phyloP scores from a whole-genome alignment of 768 basidiomycete species.

The Rhodotorula graminis region DNA sequence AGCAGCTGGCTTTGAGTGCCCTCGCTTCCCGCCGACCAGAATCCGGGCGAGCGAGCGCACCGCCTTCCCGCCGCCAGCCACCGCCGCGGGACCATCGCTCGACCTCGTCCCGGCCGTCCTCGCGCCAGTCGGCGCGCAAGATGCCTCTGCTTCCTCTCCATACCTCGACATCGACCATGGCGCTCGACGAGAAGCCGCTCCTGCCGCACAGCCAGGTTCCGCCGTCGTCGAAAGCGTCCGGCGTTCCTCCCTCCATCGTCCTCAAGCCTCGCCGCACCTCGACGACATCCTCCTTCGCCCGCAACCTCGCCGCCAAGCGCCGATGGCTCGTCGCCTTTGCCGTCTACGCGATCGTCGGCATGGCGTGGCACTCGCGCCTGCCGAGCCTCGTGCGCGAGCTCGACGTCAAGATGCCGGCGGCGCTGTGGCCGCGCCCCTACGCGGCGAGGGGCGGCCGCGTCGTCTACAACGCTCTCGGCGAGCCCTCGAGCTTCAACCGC shows the following conservation, averaged over 20 bases:
- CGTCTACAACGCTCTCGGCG: neutral
- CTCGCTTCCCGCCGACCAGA: too few relatives aligned
- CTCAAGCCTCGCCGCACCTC: neutral
- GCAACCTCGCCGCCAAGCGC: neutral
- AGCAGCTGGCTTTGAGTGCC: too few relatives aligned
- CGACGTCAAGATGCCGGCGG: too few relatives aligned
- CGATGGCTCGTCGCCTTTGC: neutral
- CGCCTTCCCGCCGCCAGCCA: too few relatives aligned
- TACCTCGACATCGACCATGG: neutral
- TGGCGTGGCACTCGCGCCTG: neutral
- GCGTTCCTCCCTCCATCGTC: neutral
- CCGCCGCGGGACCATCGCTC: too few relatives aligned
- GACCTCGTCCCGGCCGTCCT: neutral
- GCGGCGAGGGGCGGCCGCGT: neutral
- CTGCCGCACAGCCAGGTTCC: neutral
- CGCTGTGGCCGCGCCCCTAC: neutral
- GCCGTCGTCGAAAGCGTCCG: neutral
- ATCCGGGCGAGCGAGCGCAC: too few relatives aligned
- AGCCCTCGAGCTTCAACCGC: neutral
- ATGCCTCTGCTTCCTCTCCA: too few relatives aligned
- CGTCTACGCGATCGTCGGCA: neutral
- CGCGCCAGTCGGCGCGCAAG: too few relatives aligned
- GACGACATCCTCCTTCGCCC: neutral
- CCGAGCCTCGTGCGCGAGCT: too few relatives aligned
- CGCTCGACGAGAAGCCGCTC: conserved; percentile 2